phyloP scores from a whole-genome alignment of 129 eudicot genomes.

The Pseudognaphalium luteoalbum region DNA sequence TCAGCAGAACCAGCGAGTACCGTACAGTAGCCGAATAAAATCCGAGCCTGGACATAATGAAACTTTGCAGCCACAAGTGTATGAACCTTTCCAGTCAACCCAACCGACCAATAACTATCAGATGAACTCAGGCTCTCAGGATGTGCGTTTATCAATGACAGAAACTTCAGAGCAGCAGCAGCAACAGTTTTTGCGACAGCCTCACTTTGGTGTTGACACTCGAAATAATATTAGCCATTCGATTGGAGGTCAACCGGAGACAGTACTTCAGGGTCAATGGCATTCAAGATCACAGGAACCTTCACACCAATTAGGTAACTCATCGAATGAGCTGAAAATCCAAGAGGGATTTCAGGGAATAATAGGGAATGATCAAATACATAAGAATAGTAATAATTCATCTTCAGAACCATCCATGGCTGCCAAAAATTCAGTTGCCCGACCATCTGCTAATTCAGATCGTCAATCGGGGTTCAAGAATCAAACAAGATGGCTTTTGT shows the following conservation, averaged over 20 bases:
- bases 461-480: slow-evolving; percentile 48
- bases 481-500: slow-evolving; percentile 81
- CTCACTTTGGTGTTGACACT: slow-evolving; percentile 42
- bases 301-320: slow-evolving; percentile 38
- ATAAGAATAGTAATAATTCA: slow-evolving; percentile 42
- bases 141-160: slow-evolving; percentile 39
- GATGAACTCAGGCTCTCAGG: slow-evolving; percentile 41
- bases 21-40: slow-evolving; percentile 46
- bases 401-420: slow-evolving; percentile 49
- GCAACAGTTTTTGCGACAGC: slow-evolving; percentile 37
- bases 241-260: slow-evolving; percentile 42
- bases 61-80: slow-evolving; percentile 48
- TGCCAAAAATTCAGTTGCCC: slow-evolving; percentile 37
- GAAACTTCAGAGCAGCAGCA: slow-evolving; percentile 48
- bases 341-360: slow-evolving; percentile 48
- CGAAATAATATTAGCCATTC: slow-evolving; percentile 37
- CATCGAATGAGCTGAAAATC: slow-evolving; percentile 45
- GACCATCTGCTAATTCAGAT: slow-evolving; percentile 38
- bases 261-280: slow-evolving; percentile 54
- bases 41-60: slow-evolving; percentile 55
- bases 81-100: slow-evolving; percentile 52
- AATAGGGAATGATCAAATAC: slow-evolving; percentile 54
- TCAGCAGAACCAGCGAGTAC: slow-evolving; percentile 44
- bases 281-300: slow-evolving; percentile 54
- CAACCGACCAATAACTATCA: slow-evolving; percentile 20